Evolutionary conservation across 305 asterid species (phyloP), one percentile per base, ranked within the genome.

Genomic region (Rubia tinctorum): DNA sequence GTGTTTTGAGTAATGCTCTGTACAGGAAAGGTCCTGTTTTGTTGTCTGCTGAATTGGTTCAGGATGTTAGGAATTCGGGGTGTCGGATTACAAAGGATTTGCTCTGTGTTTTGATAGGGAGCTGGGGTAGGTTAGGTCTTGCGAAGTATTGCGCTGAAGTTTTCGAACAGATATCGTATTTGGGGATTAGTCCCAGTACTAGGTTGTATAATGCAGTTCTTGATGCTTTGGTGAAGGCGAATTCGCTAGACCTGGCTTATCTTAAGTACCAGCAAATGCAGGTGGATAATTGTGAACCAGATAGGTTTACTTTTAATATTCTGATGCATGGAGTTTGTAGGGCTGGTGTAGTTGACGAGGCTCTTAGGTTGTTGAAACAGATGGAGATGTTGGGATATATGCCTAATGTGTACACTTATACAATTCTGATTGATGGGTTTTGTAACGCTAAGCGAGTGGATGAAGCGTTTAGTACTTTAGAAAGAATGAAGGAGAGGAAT

Each of bases 81-180:
- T 83, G 80, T 78, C 68, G 84, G 49, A 73, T 90, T 43, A 83
- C 81, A 66, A 90, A 87, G 79, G 95, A 90, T 63, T 83, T 95
- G 81, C 84, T 95, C 30, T 95, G 89, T 73, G 80, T 84, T 71
- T 75, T 95, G 77, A 84, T 95, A 69, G 88, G 90, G 66, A 90
- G 96, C 81, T 95, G 99, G 99, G 99, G 98, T 22, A 89, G 97
- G 53, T 81, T 95, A 76, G 99, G 98, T 77, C 82, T 94, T 71
- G 92, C 93, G 3, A 92, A 89, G 88, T 90, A 94, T 71, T 87
- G 94, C 76, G 82, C 86, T 60, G 89, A 88, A 79, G 88, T 95
- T 79, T 90, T 92, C 47, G 95, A 92, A 80, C 99, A 95, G 86
- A 78, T 92, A 69, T 90, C 99, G n/a, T 95, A 88, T 85, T 77